Conservation (phyloP, 2,329 filamentous ascomycete species). For the Nothomitra cinnamomea region DNA sequence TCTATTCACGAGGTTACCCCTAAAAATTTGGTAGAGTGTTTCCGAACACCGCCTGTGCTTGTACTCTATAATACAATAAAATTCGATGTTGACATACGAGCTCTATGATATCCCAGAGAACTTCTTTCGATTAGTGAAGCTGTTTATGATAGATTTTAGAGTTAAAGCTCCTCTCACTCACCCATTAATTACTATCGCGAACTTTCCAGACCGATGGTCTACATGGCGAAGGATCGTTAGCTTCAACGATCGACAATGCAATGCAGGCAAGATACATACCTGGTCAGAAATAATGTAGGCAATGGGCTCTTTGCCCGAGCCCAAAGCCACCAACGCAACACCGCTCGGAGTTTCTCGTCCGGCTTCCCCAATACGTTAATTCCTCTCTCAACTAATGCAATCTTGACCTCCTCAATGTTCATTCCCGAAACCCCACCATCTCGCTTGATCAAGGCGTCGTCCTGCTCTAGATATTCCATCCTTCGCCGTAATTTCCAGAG, state of each 20-base stretch:
- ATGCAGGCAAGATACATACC: neutral
- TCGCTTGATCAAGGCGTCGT: constrained; percentile 4
- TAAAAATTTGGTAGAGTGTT: neutral
- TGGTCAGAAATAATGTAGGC: neutral
- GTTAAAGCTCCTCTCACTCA: too few species aligned
- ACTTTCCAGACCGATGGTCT: neutral
- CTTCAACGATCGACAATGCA: neutral
- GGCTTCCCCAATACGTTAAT: constrained; percentile 1
- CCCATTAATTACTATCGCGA: neutral
- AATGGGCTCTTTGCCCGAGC: neutral
- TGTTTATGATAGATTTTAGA: too few species aligned
- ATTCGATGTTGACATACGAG: too few species aligned
- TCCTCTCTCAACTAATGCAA: constrained; percentile 5
- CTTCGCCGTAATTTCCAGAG: neutral
- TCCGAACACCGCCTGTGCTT: neutral
- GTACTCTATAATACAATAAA: constrained; percentile 1
- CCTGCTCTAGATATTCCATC: constrained; percentile 2
- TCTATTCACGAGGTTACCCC: neutral
- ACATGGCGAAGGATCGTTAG: neutral
- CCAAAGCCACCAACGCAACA: constrained; percentile 4
- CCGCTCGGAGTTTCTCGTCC: constrained; percentile 1
- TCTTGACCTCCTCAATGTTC: constrained; percentile 4
- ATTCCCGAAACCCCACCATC: constrained; percentile 5
- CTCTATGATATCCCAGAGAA: too few species aligned
- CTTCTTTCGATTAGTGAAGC: too few species aligned